Evolutionary conservation across 345 rosid species (phyloP), one percentile per base, ranked within the genome.

Genomic region (Anacardium occidentale): DNA sequence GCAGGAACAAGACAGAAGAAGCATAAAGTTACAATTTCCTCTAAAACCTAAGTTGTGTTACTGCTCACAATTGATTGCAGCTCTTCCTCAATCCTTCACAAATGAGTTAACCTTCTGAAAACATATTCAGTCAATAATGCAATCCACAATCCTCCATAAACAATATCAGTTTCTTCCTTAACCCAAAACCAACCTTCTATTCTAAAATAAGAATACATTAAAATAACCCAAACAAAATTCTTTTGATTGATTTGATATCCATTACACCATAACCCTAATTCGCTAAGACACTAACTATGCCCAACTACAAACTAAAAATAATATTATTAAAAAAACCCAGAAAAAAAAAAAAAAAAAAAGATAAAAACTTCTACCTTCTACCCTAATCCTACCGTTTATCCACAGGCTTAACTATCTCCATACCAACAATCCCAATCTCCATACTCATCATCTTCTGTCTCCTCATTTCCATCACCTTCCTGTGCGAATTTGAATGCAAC

Each of bases 381-480:
- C 40, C 40, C 40, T 56, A 75, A 73, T 32, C 66, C 79, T 80
- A 66, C 68, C 79, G 79, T 79, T 78, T 83, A 75, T 85, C 86
- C 83, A 83, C 73, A 71, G 87, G 80, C 78, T 73, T 83, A 70
- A 76, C 81, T 47, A 50, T 50, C 18, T 6, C 51, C 51, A 47
- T 47, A 2, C 20, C 64, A 68, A 24, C 9, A 47, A 71, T 26
- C 6, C 84, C 83, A 68, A 62, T 24, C 55, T 54, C 62, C 25
- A 20, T 3, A 37, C 51, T 34, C 64, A 53, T 26, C 83, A 53
- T 47, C 73, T 79, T 82, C 79, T 82, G 83, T 81, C 59, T 87
- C 78, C 96, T 90, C 91, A 92, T 92, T 73, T 92, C 97, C 59
- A 92, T 32, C 68, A 92, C 86, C 83, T 86, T 92, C 78, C 93